Conservation (phyloP, 208 protist genomes). For the Eutreptiella sp. region DNA sequence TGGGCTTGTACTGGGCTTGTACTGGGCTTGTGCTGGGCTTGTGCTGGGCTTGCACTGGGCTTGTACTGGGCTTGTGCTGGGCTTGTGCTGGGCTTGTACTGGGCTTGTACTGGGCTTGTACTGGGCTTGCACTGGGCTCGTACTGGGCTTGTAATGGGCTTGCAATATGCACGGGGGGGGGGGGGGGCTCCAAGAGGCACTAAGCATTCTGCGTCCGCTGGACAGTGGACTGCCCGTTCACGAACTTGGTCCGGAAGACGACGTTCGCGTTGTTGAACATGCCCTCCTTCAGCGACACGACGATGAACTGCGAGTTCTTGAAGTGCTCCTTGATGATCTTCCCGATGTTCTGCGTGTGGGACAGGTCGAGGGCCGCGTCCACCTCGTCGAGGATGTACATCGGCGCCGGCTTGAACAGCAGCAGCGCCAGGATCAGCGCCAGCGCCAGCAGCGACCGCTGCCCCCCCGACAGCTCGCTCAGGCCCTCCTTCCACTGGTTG, state of each 20-base stretch:
- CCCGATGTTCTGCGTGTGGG: constrained; percentile 98
- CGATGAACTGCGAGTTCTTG: constrained; percentile 95
- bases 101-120: no score
- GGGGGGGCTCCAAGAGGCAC: no score
- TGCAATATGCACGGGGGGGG: no score
- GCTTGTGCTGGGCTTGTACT: no score
- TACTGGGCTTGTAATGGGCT: no score
- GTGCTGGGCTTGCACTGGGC: no score
- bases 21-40: no score
- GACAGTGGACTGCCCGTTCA: constrained; percentile 68
- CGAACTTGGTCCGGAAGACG: constrained; percentile 94
- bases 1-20: no score
- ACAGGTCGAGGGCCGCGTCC: constrained; percentile 98
- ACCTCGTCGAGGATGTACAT: constrained; percentile 99
- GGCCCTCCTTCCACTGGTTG: constrained; percentile 90
- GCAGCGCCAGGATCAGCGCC: constrained; percentile 96
- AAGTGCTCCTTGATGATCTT: constrained; percentile 96
- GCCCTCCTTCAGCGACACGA: constrained; percentile 98
- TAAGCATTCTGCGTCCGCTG: no score
- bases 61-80: no score
- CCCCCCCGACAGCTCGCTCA: constrained; percentile 97
- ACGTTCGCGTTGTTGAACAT: constrained; percentile 99
- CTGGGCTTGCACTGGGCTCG: no score
- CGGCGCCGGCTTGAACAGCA: constrained; percentile 97
- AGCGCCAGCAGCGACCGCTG: constrained; percentile 98